Evolutionary conservation across 2,329 filamentous ascomycete genomes (phyloP), one percentile per base, ranked within the genome.

Genomic region (Elsinoe fawcettii): DNA sequence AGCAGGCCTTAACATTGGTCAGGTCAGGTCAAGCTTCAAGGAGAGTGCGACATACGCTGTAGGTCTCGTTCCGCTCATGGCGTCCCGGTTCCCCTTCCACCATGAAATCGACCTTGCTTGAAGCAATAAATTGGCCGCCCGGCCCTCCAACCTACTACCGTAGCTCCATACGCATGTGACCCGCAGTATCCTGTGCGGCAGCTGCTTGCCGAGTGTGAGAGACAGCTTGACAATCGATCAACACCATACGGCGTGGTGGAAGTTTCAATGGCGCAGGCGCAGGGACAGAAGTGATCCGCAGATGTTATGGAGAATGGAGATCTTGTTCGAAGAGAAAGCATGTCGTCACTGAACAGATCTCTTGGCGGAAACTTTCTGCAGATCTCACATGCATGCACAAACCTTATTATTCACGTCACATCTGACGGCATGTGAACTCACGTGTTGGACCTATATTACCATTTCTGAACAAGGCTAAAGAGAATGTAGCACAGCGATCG

Each of bases 171-270:
- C 59, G 61, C 59, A 58, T 57, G 58, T 63, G 58, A 64, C 66
- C 68, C 71, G 66, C 58, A 66, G 67, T 74, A 73, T 75, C 66
- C 73, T 69, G 67, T 72, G 73, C 70, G 73, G 73, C 64, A 77
- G 72, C 70, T 71, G 70, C 69, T 71, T 66, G 58, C 75, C 62
- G 66, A 67, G 59, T 70, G 67, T 63, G 68, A 68, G 66, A 76
- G 73, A 74, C 75, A 77, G 74, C 39, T 68, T 76, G 72, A 70
- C 57, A 53, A 58, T 34, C 49, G 54, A 23, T 39, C 49, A 39
- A 22, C 12, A 53, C 30, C 49, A 53, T 63, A 61, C 61, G 32
- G 49, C 12, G 49, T 37, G 25, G 9, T 32, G 22, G 7, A n/a
- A 8, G 5, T 12, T 11, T 14, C 18, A 16, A 22, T 12, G 5